Percentiles rank a stretch among this genome's conserved stretches.
phyloP scores from a whole-genome alignment of 371 early-diverging fungal species.

The Mucor irregularis region DNA sequence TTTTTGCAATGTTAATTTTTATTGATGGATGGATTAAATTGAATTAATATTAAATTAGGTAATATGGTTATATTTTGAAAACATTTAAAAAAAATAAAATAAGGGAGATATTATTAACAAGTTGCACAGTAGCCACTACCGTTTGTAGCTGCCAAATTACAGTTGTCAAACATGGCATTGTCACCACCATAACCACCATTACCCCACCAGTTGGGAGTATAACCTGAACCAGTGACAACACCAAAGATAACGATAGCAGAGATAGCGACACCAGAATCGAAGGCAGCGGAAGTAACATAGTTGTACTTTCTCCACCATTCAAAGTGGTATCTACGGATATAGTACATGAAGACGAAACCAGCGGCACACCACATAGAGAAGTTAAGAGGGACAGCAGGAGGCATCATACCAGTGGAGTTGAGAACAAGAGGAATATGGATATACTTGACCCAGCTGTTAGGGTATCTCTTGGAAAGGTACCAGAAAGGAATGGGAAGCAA shows the following conservation, averaged over 20 bases:
- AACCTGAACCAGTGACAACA: slow-evolving; percentile 30
- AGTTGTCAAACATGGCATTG: neutral
- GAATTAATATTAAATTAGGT: too few relatives aligned
- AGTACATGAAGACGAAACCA: slow-evolving; percentile 69
- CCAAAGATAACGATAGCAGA: slow-evolving; percentile 53
- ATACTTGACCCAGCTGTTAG: slow-evolving; percentile 57
- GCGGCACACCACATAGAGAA: slow-evolving; percentile 64
- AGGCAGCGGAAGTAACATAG: slow-evolving; percentile 73
- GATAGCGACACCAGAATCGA: slow-evolving; percentile 70
- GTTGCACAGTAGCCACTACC: slow-evolving; percentile 58
- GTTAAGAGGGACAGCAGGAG: slow-evolving; percentile 62
- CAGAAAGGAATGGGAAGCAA: slow-evolving; percentile 66
- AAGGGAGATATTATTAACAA: slow-evolving; percentile 44
- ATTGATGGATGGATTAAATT: too few relatives aligned
- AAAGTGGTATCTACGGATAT: slow-evolving; percentile 48
- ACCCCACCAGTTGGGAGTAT: slow-evolving; percentile 42
- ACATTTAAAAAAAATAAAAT: too few relatives aligned
- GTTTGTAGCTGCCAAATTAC: slow-evolving; percentile 21
- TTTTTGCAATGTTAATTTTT: too few relatives aligned
- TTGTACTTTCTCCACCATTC: slow-evolving; percentile 74
- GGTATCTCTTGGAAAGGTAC: slow-evolving; percentile 45
- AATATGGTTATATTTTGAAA: too few relatives aligned
- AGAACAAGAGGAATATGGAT: slow-evolving; percentile 67
- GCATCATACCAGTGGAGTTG: slow-evolving; percentile 69
- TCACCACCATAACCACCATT: slow-evolving; percentile 27